Percentiles rank a stretch among this genome's conserved stretches.
phyloP scores from a whole-genome alignment of 306 rosid species.

The Begonia masoniana region DNA sequence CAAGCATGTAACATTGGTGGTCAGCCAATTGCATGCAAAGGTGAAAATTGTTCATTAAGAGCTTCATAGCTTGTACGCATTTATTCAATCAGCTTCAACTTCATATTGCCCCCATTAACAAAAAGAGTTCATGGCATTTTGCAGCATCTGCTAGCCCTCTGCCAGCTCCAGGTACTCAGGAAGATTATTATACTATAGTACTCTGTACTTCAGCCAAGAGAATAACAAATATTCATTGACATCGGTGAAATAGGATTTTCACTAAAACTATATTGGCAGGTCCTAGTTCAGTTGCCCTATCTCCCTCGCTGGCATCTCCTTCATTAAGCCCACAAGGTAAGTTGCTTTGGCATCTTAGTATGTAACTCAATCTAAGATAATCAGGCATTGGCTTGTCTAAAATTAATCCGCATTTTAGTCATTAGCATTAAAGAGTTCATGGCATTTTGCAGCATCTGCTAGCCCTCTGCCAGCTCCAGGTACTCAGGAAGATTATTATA shows the following conservation, averaged over 20 bases:
- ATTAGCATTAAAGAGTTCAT: neutral
- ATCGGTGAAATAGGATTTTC: neutral
- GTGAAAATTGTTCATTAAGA: conserved; percentile 3
- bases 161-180: neutral
- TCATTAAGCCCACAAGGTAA: neutral
- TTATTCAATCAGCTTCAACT: neutral
- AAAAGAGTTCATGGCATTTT: neutral
- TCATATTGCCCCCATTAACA: neutral
- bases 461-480: conserved; percentile 1
- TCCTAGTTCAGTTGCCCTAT: neutral
- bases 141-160: neutral
- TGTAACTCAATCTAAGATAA: neutral
- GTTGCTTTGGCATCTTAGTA: neutral
- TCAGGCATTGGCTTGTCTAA: neutral
- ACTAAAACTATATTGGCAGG: neutral
- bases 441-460: neutral
- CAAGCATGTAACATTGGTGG: conserved; percentile 35
- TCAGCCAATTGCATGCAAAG: conserved; percentile 28
- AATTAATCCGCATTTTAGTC: neutral
- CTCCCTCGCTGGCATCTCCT: neutral
- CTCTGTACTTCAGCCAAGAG: neutral
- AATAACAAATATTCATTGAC: neutral
- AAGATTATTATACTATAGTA: neutral
- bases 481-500: neutral
- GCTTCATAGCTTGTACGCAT: too few relatives aligned